Percentiles rank a stretch among this genome's conserved stretches.
Conservation (phyloP, 2,329 filamentous ascomycete species). For the Decorospora gaudefroyi region DNA sequence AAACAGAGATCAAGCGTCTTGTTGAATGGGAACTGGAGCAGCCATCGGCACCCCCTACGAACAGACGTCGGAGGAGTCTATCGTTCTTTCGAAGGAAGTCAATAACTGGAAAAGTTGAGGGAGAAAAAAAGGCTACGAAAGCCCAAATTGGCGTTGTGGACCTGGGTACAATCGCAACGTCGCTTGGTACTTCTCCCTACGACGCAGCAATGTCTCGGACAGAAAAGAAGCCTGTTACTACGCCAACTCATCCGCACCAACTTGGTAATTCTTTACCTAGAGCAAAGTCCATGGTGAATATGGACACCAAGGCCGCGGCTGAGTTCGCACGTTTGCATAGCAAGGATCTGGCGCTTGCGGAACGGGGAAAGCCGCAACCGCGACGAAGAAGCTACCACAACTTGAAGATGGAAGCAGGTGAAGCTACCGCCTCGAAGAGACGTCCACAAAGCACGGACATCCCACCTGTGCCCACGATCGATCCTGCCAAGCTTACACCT, state of each 20-base stretch:
- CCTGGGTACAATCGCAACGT: slow-evolving; percentile 49
- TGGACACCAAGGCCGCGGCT: slow-evolving; percentile 44
- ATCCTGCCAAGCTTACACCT: slow-evolving; percentile 16
- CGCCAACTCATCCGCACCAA: slow-evolving; percentile 45
- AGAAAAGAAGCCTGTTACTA: slow-evolving; percentile 22
- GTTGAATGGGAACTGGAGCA: slow-evolving; percentile 30
- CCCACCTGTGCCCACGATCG: slow-evolving; percentile 36
- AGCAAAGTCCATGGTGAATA: slow-evolving; percentile 39
- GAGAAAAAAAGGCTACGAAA: slow-evolving; percentile 20
- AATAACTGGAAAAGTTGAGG: slow-evolving; percentile 29
- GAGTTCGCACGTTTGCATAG: slow-evolving; percentile 45
- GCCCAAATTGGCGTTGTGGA: slow-evolving; percentile 40
- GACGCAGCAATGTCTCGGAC: slow-evolving; percentile 46
- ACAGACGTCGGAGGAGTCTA: slow-evolving; percentile 32
- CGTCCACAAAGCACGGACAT: slow-evolving; percentile 27
- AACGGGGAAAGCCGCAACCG: slow-evolving; percentile 25
- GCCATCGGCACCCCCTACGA: slow-evolving; percentile 28
- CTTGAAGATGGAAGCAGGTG: slow-evolving; percentile 29
- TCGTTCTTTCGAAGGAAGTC: slow-evolving; percentile 41
- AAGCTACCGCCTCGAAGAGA: slow-evolving; percentile 24
- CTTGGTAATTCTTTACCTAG: slow-evolving; percentile 36
- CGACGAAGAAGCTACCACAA: slow-evolving; percentile 39
- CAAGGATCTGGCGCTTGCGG: slow-evolving; percentile 35
- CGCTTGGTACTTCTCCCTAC: slow-evolving; percentile 52
- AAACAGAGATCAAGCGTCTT: slow-evolving; percentile 19